Evolutionary conservation across 345 rosid genomes (phyloP).

Genomic region (Erodium maritimum): DNA sequence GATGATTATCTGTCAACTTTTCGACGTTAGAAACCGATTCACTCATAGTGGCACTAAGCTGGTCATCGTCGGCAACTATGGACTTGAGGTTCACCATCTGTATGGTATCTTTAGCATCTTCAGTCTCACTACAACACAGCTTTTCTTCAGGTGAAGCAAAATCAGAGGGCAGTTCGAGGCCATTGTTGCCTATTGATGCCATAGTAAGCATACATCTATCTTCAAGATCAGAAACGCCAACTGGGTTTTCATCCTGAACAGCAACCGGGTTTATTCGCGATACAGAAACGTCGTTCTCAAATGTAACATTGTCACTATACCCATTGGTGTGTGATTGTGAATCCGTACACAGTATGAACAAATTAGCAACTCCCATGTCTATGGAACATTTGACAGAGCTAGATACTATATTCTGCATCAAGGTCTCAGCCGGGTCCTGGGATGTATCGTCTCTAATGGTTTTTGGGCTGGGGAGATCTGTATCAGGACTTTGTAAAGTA

Average conservation of each 20-base stretch:
- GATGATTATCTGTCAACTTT: too few relatives aligned
- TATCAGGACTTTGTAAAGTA: neutral
- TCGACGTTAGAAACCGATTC: neutral
- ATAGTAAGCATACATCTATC: too few relatives aligned
- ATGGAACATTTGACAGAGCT: neutral
- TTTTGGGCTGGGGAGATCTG: too few relatives aligned
- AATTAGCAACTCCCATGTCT: conserved; percentile 1
- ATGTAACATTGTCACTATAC: neutral
- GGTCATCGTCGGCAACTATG: neutral
- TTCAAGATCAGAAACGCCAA: too few relatives aligned
- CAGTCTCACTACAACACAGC: too few relatives aligned
- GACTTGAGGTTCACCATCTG: neutral
- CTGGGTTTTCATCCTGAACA: conserved; percentile 1
- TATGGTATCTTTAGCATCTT: neutral
- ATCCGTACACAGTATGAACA: neutral
- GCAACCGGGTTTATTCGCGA: neutral
- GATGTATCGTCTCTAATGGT: neutral
- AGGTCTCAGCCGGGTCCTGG: conserved; percentile 4
- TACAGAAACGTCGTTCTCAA: conserved; percentile 1
- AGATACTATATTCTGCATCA: neutral
- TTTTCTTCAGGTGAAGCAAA: too few relatives aligned
- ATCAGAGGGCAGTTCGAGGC: too few relatives aligned
- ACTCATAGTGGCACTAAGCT: neutral
- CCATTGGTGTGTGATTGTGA: neutral
- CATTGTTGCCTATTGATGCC: too few relatives aligned